phyloP scores from a whole-genome alignment of 208 protist genomes.

The Leishmania tarentolae region DNA sequence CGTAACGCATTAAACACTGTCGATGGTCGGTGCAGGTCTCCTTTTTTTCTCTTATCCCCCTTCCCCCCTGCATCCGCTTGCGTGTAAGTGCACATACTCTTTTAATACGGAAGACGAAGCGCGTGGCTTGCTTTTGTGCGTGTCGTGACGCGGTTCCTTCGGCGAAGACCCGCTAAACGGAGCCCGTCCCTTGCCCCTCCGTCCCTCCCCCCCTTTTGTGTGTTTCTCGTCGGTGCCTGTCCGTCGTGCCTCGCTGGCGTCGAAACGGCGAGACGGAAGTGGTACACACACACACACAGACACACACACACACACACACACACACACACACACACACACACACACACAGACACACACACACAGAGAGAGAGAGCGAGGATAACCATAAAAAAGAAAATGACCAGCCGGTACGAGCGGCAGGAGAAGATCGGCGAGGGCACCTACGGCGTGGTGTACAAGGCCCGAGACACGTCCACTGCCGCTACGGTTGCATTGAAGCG shows the following conservation, averaged over 20 bases:
- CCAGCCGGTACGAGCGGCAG: slow-evolving; percentile 85
- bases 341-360: background rate
- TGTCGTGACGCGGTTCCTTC: background rate
- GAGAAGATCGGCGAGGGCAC: slow-evolving; percentile 96
- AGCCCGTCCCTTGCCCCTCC: background rate
- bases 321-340: slow-evolving; percentile 2
- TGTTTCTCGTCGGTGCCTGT: background rate
- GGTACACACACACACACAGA: background rate
- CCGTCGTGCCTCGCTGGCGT: too few relatives aligned
- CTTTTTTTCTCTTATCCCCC: background rate
- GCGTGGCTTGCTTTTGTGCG: too few relatives aligned
- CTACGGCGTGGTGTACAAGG: slow-evolving; percentile 98
- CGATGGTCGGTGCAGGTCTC: background rate
- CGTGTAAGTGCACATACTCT: background rate
- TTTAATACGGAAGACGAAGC: background rate
- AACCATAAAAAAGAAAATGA: slow-evolving; percentile 25
- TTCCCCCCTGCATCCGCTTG: background rate
- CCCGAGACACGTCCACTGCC: slow-evolving; percentile 64
- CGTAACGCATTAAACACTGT: background rate
- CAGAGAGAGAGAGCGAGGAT: background rate
- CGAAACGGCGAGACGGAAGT: background rate
- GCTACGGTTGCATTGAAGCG: slow-evolving; percentile 87
- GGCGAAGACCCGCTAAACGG: too few relatives aligned
- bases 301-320: slow-evolving; percentile 1
- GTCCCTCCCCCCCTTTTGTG: background rate